Conservation (phyloP, 495 filamentous ascomycete genomes). For the Pyrenopolyporus hunteri region DNA sequence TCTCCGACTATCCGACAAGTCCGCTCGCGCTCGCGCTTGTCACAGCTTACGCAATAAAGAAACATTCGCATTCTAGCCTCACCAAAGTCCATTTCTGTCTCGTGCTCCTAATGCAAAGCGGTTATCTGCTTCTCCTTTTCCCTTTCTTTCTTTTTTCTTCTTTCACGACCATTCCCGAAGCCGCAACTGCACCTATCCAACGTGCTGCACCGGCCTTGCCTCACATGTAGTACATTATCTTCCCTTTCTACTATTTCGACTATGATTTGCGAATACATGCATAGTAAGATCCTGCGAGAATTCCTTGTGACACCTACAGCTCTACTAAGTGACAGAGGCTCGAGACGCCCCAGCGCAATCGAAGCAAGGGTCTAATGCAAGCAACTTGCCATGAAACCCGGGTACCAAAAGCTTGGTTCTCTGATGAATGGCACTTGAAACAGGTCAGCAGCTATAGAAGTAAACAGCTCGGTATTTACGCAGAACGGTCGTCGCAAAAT, state of each 20-base stretch:
- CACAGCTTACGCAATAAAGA: not conserved
- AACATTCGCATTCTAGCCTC: constrained; percentile 1
- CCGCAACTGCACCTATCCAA: not conserved
- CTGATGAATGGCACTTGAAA: constrained; percentile 32
- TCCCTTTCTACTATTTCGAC: no score
- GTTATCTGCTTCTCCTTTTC: constrained; percentile 15
- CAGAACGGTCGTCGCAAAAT: not conserved
- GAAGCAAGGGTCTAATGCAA: constrained; percentile 29
- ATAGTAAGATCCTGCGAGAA: constrained; percentile 26
- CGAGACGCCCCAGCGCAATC: constrained; percentile 26
- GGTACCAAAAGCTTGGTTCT: constrained; percentile 34
- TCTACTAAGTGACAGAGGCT: constrained; percentile 21
- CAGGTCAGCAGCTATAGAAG: constrained; percentile 13
- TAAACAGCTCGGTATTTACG: constrained; percentile 25
- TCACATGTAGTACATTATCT: constrained; percentile 5
- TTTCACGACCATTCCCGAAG: constrained; percentile 6
- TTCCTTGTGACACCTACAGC: constrained; percentile 17
- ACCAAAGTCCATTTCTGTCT: constrained; percentile 5
- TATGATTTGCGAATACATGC: no score
- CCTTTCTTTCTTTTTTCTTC: no score
- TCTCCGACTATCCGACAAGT: constrained; percentile 30
- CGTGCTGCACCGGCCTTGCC: constrained; percentile 7
- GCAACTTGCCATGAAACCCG: constrained; percentile 36
- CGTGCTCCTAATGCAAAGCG: constrained; percentile 21
- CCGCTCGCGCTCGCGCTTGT: constrained; percentile 13